Evolutionary conservation across 805 yeast genomes (phyloP), one percentile per base, ranked within the genome.

Genomic region (Metschnikowia colocasiae): DNA sequence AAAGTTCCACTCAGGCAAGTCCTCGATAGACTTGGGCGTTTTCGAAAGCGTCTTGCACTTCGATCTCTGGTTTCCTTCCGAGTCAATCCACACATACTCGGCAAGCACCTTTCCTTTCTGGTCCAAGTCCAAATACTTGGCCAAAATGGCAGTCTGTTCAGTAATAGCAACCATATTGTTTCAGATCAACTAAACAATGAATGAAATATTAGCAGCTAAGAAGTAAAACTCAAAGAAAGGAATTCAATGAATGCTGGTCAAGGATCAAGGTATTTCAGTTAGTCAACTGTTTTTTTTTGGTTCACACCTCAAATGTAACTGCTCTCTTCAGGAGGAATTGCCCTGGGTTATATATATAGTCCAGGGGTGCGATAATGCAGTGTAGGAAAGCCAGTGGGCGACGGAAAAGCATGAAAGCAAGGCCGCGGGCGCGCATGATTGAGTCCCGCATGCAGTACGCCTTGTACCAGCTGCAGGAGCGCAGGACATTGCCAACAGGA

Each of bases 1-100:
- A 63, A 94, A 94, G 80, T 94, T 94, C 99, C 99, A 94, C 74
- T 92, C 97, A 58, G 98, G 97, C 60, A 94, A 79, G 65, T 94
- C 95, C 53, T 86, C 92, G 46, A 89, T 74, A 31, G 85, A 75
- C 39, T 80, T 64, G 46, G 94, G 85, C 63, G 73, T 77, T 72
- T 82, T 80, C 62, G 62, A 63, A 57, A 94, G 75, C 48, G 99
- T 94, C 73, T 84, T 87, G 74, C 96, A 90, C 78, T 94, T 94
- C 52, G 97, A 88, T 76, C 99, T 87, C 61, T 90, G 69, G 63
- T 83, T 80, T 66, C 96, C 96, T 56, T 85, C 79, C 59, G 96
- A 87, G 68, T 94, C 99, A 59, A 94, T 85, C 99, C 99, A 94
- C 69, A 94, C 83, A 76, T 94, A 94, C 74, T 94, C 99, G 54